Evolutionary conservation across 371 early-diverging fungal species (phyloP), one percentile per base, ranked within the genome.

Genomic region (Gilbertella persicaria): DNA sequence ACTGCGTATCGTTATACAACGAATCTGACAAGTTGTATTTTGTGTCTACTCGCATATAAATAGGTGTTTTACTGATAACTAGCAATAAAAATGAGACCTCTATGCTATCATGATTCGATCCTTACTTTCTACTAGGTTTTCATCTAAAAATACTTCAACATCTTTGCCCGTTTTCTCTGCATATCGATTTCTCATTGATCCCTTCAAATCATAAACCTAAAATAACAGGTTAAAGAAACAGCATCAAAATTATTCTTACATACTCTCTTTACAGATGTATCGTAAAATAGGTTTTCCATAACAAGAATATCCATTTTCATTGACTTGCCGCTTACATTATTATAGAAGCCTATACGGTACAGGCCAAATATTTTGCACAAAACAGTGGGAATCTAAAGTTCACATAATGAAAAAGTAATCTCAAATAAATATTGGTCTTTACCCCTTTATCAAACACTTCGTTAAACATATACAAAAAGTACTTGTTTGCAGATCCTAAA

Each of bases 261-360:
- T 50, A 82, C 87, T 66, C 76, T 73, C 16, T 79, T 78, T 30
- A 91, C 80, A 37, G 79, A 79, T 20, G 90, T 83, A 29, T 92
- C 84, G 63, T 91, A 94, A 55, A 94, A 96, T 43, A 98, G 65
- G 53, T 96, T 94, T 63, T 98, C 98, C 97, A 96, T 96, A 5
- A 98, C 90, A 5, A 96, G 62, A 6, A 97, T 84, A 69, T 95
- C 93, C 80, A 96, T 85, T 53, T 91, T 88, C 64, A 87, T 81
- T n/a, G 80, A 80, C 48, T 87, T 84, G 2, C 93, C 92, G 0
- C 90, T 87, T 1, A 79, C 78, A 20, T 85, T 76, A 53, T 94
- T 93, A 60, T 89, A 93, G 66, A 82, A 90, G 5, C 88, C 88
- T 7, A 98, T 87, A 19, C 91, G 84, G 60, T 93, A 96, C 37